Evolutionary conservation across 192 early-diverging fungal genomes (phyloP), one percentile per base, ranked within the genome.

Genomic region (Chytriomyces confervae): DNA sequence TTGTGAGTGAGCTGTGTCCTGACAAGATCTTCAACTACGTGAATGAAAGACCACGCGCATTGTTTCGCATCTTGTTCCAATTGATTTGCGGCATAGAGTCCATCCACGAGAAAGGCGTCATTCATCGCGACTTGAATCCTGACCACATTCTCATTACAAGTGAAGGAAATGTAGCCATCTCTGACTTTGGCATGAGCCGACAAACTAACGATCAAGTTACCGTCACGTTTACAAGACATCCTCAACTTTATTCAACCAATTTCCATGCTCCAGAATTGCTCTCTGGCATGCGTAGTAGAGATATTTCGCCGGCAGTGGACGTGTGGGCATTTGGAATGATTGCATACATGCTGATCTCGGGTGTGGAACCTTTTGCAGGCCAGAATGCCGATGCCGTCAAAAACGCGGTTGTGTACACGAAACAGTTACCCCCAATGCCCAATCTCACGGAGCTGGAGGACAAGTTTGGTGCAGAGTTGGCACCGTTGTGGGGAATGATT

Each of bases 61-160:
- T 96, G 11, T 91, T 95, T 0, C 86, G 91, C 7, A 89, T 94
- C 81, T 87, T 90, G 20, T 86, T 93, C 61, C 93, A 95, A 78
- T 93, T 97, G 51, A 79, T 95, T 20, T 88, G 89, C 64, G 95
- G 95, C 0, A 84, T 97, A 1, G 87, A 90, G 6, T 95, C 94
- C 79, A 79, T 97, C 62, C 95, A 97, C 79, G 82, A 84, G 7
- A 86, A 92, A 43, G 85, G 93, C 65, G 89, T 91, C 72, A 63
- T 84, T 10, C 95, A 97, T 80, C 92, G 94, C 73, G 95, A 97
- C 79, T 70, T 97, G 16, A 96, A 96, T 80, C 94, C 77, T 1
- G 94, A 94, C 68, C 96, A 97, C 79, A 92, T 97, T 64, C 77
- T 97, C 61, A 94, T 92, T 0, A 97, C 95, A 18, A 95, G 96